These are phyloP conservation scores for Floccularia luteovirens DNA, from an alignment of 768 basidiomycete species.

Conservation along the genomic window DNA sequence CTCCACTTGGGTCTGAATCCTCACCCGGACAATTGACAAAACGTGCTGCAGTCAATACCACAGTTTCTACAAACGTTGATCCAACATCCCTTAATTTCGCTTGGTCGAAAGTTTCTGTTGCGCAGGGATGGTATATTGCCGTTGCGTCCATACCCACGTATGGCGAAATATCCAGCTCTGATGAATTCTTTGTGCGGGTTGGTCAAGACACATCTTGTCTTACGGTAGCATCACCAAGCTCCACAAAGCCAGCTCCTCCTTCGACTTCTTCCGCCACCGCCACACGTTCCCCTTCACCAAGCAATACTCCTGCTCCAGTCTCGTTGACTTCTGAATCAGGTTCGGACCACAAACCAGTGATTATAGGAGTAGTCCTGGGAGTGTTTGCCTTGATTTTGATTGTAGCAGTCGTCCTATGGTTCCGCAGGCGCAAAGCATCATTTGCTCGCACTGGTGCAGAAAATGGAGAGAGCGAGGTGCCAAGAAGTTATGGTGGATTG, in stretches of 20 bases:
- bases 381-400: no score
- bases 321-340: no score
- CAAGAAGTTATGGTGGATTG: no score
- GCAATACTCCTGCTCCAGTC: background rate
- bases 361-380: no score
- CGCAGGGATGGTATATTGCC: slow-evolving; percentile 42
- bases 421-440: no score
- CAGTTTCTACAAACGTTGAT: slow-evolving; percentile 19
- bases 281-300: background rate
- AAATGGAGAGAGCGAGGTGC: no score
- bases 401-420: no score
- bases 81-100: slow-evolving; percentile 18
- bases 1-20: slow-evolving; percentile 7
- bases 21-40: slow-evolving; percentile 4
- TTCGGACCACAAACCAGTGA: no score
- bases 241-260: slow-evolving; percentile 7
- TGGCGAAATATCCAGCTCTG: slow-evolving; percentile 9
- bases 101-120: slow-evolving; percentile 45
- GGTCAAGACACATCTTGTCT: slow-evolving; percentile 28
- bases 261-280: no score
- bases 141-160: slow-evolving; percentile 16
- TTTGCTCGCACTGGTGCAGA: no score
- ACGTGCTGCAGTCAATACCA: background rate
- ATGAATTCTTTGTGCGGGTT: slow-evolving; percentile 20
- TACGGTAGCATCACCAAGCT: slow-evolving; percentile 4